Evolutionary conservation across 306 rosid species (phyloP).

Genomic region (Hippophae rhamnoides): DNA sequence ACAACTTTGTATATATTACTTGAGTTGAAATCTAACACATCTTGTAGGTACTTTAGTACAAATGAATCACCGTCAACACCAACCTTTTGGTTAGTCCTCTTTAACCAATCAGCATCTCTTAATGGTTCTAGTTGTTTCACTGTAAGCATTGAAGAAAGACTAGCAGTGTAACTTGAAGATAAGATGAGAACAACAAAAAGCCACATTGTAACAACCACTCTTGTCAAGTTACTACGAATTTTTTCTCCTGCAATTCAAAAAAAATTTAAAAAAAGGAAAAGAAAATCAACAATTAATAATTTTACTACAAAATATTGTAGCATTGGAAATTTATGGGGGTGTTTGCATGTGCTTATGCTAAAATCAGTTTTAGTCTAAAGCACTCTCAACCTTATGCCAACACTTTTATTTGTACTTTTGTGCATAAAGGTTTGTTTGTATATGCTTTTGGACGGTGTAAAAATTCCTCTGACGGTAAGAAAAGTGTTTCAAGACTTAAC

Average conservation of each 20-base stretch:
- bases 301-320: too few species aligned
- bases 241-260: constrained; percentile 36
- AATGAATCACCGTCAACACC: constrained; percentile 44
- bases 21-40: constrained; percentile 24
- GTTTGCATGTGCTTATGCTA: too few species aligned
- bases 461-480: too few species aligned
- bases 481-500: too few species aligned
- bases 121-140: constrained; percentile 22
- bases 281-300: too few species aligned
- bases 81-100: constrained; percentile 27
- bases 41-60: constrained; percentile 30
- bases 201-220: constrained; percentile 38
- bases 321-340: too few species aligned
- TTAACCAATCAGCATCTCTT: constrained; percentile 36
- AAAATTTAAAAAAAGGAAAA: not conserved
- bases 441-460: too few species aligned
- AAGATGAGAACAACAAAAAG: constrained; percentile 43
- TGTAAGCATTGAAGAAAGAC: constrained; percentile 52
- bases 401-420: too few species aligned
- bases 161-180: constrained; percentile 70
- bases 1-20: constrained; percentile 18
- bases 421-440: too few species aligned
- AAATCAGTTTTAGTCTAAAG: too few species aligned
- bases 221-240: constrained; percentile 34
- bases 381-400: too few species aligned